These are phyloP conservation scores for Cladosporium cucumerinum DNA, from an alignment of 2,329 filamentous ascomycete genomes.

Conservation along the genomic window DNA sequence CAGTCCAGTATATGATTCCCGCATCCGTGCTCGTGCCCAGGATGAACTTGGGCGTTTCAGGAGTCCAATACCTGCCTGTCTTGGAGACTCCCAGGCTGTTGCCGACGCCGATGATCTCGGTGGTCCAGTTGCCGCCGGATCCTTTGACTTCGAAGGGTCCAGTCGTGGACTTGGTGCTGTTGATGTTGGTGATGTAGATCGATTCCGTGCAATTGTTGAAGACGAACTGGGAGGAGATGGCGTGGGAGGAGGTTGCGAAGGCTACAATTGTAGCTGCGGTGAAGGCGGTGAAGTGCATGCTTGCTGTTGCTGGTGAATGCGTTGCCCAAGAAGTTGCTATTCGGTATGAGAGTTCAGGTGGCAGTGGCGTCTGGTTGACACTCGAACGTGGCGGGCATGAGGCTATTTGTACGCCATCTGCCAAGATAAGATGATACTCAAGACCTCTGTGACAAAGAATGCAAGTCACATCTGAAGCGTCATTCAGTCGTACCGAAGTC, in stretches of 20 bases:
- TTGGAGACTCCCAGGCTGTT: slow-evolving; percentile 33
- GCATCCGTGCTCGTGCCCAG: slow-evolving; percentile 25
- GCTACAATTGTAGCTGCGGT: slow-evolving; percentile 17
- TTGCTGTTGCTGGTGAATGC: slow-evolving; percentile 10
- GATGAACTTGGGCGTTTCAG: slow-evolving; percentile 26
- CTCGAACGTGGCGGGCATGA: neutral
- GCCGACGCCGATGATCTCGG: slow-evolving; percentile 26
- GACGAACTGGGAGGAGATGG: slow-evolving; percentile 21
- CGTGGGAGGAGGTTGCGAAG: slow-evolving; percentile 19
- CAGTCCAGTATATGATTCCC: slow-evolving; percentile 29
- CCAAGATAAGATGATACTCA: neutral
- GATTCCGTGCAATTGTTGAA: slow-evolving; percentile 28
- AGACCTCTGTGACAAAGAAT: slow-evolving; percentile 7
- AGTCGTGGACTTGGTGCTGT: slow-evolving; percentile 21
- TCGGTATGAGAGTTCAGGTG: neutral
- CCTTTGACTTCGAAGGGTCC: slow-evolving; percentile 20
- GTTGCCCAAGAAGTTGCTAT: neutral
- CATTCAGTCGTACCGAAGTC: slow-evolving; percentile 12
- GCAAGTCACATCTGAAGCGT: neutral
- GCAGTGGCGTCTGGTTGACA: slow-evolving; percentile 3
- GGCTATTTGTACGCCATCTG: slow-evolving; percentile 7
- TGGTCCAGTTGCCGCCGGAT: slow-evolving; percentile 22
- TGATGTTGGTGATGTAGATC: slow-evolving; percentile 29
- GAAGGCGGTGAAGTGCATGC: slow-evolving; percentile 22
- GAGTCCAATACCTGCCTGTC: slow-evolving; percentile 25